These are phyloP conservation scores for Aspergillus ostianus DNA, from an alignment of 495 filamentous ascomycete species.

Conservation along the genomic window DNA sequence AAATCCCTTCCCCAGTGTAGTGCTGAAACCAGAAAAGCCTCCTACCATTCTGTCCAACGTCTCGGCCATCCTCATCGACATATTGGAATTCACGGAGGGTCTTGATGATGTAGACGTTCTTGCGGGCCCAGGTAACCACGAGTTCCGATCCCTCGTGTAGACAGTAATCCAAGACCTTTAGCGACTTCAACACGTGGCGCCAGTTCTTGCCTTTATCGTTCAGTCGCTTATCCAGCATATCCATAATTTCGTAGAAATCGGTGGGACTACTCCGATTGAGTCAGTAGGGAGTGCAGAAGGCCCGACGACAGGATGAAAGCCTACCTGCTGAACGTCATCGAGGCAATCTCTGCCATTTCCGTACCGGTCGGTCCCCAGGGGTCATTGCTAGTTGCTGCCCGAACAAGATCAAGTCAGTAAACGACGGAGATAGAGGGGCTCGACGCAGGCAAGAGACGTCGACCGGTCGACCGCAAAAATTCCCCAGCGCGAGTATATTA, in stretches of 20 bases:
- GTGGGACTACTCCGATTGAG: constrained; percentile 60
- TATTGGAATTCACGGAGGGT: constrained; percentile 95
- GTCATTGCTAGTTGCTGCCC: constrained; percentile 92
- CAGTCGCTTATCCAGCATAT: constrained; percentile 98
- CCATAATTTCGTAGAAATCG: constrained; percentile 99
- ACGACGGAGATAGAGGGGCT: background rate
- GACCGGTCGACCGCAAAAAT: constrained; percentile 5
- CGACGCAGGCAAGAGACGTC: background rate
- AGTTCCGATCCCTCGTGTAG: constrained; percentile 96
- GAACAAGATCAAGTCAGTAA: constrained; percentile 1
- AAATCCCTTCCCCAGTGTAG: background rate
- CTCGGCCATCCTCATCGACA: constrained; percentile 88
- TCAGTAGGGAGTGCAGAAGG: constrained; percentile 13
- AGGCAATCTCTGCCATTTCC: constrained; percentile 98
- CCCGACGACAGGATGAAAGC: constrained; percentile 22
- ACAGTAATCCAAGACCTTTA: constrained; percentile 98
- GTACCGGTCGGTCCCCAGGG: constrained; percentile 98
- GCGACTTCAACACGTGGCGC: constrained; percentile 95
- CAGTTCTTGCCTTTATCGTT: constrained; percentile 99
- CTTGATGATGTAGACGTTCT: constrained; percentile 98
- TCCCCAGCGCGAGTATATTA: constrained; percentile 13
- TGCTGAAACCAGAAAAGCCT: constrained; percentile 16
- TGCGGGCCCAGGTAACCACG: constrained; percentile 95
- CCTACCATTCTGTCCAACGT: constrained; percentile 93
- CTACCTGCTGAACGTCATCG: constrained; percentile 95